phyloP scores from a whole-genome alignment of 495 filamentous ascomycete species.

The Penicillium dipodomyicola region DNA sequence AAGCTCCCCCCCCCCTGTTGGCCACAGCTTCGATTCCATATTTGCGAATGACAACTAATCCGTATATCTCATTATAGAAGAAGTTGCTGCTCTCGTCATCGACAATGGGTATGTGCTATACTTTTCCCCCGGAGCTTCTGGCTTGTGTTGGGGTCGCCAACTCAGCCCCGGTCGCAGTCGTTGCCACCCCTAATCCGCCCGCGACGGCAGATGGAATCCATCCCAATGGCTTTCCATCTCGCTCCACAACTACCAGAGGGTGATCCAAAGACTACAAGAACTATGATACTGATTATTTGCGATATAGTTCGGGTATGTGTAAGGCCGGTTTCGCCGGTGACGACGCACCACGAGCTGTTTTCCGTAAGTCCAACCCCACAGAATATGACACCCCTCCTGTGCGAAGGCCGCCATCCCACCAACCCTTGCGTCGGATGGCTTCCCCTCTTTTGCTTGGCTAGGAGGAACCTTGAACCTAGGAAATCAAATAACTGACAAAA shows the following conservation, averaged over 20 bases:
- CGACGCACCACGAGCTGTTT: conserved; percentile 98
- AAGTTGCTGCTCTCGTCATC: conserved; percentile 99
- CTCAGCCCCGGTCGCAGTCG: conserved; percentile 29
- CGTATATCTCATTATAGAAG: conserved; percentile 64
- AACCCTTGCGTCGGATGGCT: conserved; percentile 32
- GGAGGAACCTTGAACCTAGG: not conserved
- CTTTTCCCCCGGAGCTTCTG: conserved; percentile 23
- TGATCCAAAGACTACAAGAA: conserved; percentile 5
- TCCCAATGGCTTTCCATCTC: conserved; percentile 20
- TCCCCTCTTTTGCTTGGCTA: conserved; percentile 5
- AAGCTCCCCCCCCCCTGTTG: conserved; percentile 14
- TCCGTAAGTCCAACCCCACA: conserved; percentile 79
- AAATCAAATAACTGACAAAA: conserved; percentile 7
- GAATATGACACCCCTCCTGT: conserved; percentile 19
- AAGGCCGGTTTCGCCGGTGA: conserved; percentile 99
- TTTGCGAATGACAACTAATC: conserved; percentile 48
- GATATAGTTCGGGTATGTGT: conserved; percentile 96
- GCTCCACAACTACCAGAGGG: conserved; percentile 6
- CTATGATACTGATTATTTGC: conserved; percentile 48
- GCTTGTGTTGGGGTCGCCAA: conserved; percentile 24
- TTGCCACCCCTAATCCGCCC: conserved; percentile 20
- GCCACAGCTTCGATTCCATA: conserved; percentile 1
- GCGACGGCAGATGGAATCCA: conserved; percentile 16
- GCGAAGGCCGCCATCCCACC: conserved; percentile 18
- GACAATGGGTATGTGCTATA: conserved; percentile 94